phyloP scores from a whole-genome alignment of 192 early-diverging fungal genomes.

The Coemansia aciculifera region DNA sequence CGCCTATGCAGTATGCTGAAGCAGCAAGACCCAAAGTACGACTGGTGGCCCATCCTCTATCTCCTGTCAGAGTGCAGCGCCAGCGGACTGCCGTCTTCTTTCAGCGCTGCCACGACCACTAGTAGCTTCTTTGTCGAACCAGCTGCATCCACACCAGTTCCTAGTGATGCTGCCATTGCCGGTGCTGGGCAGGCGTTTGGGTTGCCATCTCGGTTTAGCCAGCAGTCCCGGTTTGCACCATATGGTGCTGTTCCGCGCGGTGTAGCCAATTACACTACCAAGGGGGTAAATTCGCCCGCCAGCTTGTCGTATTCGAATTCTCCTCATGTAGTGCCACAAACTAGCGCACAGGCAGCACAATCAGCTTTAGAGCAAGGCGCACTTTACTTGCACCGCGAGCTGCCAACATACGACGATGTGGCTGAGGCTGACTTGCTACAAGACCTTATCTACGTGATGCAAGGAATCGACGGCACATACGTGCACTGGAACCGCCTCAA shows the following conservation, averaged over 20 bases:
- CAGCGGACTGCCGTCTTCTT: background rate
- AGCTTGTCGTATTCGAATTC: background rate
- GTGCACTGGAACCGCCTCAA: conserved; percentile 62
- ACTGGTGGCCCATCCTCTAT: conserved; percentile 53
- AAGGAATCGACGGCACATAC: conserved; percentile 89
- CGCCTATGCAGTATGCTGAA: conserved; percentile 35
- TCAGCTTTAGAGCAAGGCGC: background rate
- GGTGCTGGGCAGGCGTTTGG: background rate
- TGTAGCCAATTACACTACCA: background rate
- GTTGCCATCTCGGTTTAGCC: conserved; percentile 1
- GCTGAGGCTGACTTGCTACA: conserved; percentile 68
- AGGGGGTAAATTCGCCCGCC: background rate
- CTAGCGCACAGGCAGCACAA: background rate
- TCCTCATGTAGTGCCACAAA: background rate
- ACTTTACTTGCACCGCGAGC: conserved; percentile 23
- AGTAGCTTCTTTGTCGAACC: conserved; percentile 21
- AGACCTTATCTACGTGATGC: conserved; percentile 90
- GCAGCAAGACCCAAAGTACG: conserved; percentile 27
- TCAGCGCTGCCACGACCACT: conserved; percentile 4
- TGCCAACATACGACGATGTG: conserved; percentile 50
- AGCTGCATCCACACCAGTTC: background rate
- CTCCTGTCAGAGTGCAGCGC: conserved; percentile 41
- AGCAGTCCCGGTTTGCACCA: conserved; percentile 12
- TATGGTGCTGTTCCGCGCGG: conserved; percentile 12
- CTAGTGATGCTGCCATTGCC: background rate